Conservation (phyloP, 768 basidiomycete genomes). For the Cystofilobasidium bisporidii region DNA sequence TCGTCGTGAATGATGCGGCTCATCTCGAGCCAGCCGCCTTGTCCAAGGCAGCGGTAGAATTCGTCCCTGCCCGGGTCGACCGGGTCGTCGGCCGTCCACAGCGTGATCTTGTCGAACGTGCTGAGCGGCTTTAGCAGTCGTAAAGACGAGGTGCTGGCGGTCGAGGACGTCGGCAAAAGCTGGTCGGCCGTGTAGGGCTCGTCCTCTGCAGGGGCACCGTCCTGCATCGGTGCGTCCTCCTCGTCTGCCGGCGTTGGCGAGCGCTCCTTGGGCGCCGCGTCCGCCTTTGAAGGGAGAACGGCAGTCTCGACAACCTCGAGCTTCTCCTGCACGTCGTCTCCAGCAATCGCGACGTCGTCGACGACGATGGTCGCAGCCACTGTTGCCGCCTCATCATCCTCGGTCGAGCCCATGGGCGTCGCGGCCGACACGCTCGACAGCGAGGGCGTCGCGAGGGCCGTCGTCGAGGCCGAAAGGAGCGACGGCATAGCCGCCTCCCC, state of each 20-base stretch:
- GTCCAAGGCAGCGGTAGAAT: conserved; percentile 15
- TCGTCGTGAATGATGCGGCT: conserved; percentile 11
- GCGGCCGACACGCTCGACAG: not conserved
- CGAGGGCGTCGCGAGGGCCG: not conserved
- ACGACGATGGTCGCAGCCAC: not conserved
- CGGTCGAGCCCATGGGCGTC: not conserved
- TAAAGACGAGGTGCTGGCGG: not conserved
- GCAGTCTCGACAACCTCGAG: not conserved
- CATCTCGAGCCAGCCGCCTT: conserved; percentile 23
- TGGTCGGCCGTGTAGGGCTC: not conserved
- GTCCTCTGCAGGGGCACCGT: too few species aligned
- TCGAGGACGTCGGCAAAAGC: not conserved
- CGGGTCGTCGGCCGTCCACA: conserved; percentile 27
- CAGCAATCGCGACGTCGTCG: not conserved
- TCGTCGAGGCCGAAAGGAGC: not conserved
- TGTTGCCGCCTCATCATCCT: not conserved
- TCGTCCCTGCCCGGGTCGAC: conserved; percentile 25
- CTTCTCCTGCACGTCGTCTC: too few species aligned
- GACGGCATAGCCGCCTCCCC: not conserved
- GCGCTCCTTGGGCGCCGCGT: not conserved
- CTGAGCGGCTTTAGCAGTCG: conserved; percentile 12
- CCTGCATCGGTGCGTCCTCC: not conserved
- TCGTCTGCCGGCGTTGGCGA: not conserved
- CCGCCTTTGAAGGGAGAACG: not conserved
- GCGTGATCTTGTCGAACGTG: conserved; percentile 15